Conservation (phyloP, 202 grass and related monocot genomes). For the Brachypodium distachyon region DNA sequence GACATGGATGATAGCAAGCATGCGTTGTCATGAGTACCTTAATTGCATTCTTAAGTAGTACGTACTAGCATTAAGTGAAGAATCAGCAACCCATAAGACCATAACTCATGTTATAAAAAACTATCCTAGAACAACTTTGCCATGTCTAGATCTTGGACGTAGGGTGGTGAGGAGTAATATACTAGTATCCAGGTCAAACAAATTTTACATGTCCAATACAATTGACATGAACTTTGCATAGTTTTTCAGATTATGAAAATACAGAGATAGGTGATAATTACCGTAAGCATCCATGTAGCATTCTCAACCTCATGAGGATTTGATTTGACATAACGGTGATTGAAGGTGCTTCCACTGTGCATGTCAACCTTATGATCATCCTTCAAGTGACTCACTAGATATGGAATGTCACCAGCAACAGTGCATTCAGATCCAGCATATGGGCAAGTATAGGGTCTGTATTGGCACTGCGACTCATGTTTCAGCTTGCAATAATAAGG, state of each 20-base stretch:
- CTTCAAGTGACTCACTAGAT: slow-evolving; percentile 84
- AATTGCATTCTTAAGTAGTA: neutral
- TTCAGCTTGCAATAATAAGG: slow-evolving; percentile 97
- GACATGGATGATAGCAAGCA: neutral
- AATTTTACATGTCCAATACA: neutral
- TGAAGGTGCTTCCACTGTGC: slow-evolving; percentile 94
- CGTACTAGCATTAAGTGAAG: neutral
- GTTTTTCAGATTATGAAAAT: neutral
- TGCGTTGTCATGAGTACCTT: neutral
- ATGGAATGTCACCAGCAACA: slow-evolving; percentile 74
- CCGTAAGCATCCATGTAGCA: slow-evolving; percentile 99
- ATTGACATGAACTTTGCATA: neutral
- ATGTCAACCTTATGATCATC: slow-evolving; percentile 99
- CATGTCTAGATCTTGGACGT: neutral
- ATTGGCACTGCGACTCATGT: slow-evolving; percentile 87
- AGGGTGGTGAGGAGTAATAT: neutral
- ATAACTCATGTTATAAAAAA: neutral
- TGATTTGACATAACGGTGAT: slow-evolving; percentile 93
- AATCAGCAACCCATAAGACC: neutral
- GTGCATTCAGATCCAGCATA: slow-evolving; percentile 98
- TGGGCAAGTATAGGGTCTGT: slow-evolving; percentile 82
- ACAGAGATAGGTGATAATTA: slow-evolving; percentile 17
- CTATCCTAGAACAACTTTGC: neutral
- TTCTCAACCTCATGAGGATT: slow-evolving; percentile 98
- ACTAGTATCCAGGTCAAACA: neutral